phyloP scores from a whole-genome alignment of 2,329 filamentous ascomycete species.

The Hymenoscyphus repandus region DNA sequence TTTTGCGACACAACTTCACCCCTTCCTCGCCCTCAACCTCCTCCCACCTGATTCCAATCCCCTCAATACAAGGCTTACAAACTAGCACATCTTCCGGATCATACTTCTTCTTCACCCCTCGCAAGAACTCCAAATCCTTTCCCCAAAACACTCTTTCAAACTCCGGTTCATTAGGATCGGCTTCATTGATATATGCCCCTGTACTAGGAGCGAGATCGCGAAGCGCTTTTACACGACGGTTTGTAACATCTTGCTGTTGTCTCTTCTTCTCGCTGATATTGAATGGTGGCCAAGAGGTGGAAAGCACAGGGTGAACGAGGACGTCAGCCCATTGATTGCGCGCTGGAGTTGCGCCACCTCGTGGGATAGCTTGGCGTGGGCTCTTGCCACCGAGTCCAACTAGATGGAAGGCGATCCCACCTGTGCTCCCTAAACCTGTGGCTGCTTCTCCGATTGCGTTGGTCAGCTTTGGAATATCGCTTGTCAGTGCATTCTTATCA shows the following conservation, averaged over 20 bases:
- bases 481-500: conserved; percentile 33
- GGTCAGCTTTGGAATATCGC: conserved; percentile 32
- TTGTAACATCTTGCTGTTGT: conserved; percentile 12
- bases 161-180: conserved; percentile 39
- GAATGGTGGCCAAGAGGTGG: conserved; percentile 14
- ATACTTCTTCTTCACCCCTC: conserved; percentile 39
- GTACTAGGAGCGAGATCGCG: conserved; percentile 23
- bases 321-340: conserved; percentile 47
- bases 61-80: conserved; percentile 44
- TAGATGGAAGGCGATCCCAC: conserved; percentile 36
- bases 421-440: conserved; percentile 18
- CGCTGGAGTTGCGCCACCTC: conserved; percentile 42
- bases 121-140: conserved; percentile 39
- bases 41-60: no score
- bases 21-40: no score
- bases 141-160: conserved; percentile 31
- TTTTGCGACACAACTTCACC: no score
- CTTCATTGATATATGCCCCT: conserved; percentile 30
- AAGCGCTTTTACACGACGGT: conserved; percentile 15
- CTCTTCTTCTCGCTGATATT: conserved; percentile 6
- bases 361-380: conserved; percentile 38
- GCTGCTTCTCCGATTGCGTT: conserved; percentile 35
- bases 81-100: conserved; percentile 45
- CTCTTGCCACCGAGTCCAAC: conserved; percentile 39
- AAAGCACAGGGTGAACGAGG: conserved; percentile 32